Evolutionary conservation across 495 filamentous ascomycete genomes (phyloP), one percentile per base, ranked within the genome.

Genomic region (Melanomma pulvis-pyrius): DNA sequence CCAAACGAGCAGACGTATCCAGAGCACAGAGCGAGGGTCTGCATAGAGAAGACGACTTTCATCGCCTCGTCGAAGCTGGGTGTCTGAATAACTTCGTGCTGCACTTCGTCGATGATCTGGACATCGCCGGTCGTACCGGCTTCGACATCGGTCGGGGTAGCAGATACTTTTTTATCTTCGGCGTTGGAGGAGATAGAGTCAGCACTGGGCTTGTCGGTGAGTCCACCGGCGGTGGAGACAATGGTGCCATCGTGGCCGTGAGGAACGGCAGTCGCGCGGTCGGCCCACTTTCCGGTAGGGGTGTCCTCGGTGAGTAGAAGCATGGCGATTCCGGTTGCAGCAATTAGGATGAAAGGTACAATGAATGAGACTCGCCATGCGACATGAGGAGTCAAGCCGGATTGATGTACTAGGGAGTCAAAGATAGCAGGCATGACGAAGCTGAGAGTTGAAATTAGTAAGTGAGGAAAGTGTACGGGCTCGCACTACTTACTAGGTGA

Each of bases 361-460:
- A 96, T 76, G 73, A 94, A 96, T 54, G 89, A 81, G 1, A 97
- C 85, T 29, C 92, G 85, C 92, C 92, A 97, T 8, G 92, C 90
- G 24, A 86, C 79, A 64, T 90, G 86, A 13, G 85, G 74, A 1
- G 81, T 74, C 47, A 92, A 81, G 2, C 86, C 84, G 46, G 74
- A 80, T 4, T 79, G 56, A 0, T 78, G 34, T 36, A 93, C 87
- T n/a, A 96, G 80, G 6, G 89, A 89, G 75, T 97, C 89, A 75
- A 85, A 93, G 50, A 96, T 87, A 2, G 92, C 92, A 1, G 93
- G 93, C 93, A 98, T 98, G 64, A 96, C 83, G 77, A 97, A 97
- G 79, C 68, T 71, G 34, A 24, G 19, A 2, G 25, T 6, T 8
- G 11, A 34, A 28, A 32, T 58, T 34, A 56, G 39, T 11, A 44